Percentiles rank a stretch among this genome's conserved stretches.
Conservation (phyloP, 2,329 filamentous ascomycete species). For the Plectosphaerella plurivora region DNA sequence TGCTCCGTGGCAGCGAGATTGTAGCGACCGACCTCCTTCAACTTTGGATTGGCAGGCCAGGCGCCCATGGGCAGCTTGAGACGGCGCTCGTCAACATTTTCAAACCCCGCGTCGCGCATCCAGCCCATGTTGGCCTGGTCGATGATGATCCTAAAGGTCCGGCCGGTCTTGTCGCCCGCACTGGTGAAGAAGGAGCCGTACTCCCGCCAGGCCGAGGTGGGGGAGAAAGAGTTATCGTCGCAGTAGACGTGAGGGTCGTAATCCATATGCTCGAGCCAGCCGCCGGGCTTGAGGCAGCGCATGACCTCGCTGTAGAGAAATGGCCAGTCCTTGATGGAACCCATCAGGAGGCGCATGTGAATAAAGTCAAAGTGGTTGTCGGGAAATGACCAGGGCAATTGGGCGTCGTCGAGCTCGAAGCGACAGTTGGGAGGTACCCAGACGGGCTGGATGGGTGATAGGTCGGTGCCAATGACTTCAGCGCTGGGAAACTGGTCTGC, state of each 20-base stretch:
- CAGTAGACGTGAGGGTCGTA: constrained; percentile 12
- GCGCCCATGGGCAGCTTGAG: constrained; percentile 38
- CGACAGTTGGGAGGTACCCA: constrained; percentile 23
- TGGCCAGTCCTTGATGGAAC: constrained; percentile 17
- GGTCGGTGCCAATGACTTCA: constrained; percentile 26
- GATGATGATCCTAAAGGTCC: constrained; percentile 16
- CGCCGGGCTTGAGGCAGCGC: constrained; percentile 29
- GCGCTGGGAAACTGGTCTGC: constrained; percentile 22
- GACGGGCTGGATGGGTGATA: constrained; percentile 27
- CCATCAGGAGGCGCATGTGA: constrained; percentile 41
- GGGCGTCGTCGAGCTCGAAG: constrained; percentile 56
- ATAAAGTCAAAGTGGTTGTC: constrained; percentile 50
- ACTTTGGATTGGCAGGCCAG: constrained; percentile 41
- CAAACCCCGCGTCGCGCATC: constrained; percentile 29
- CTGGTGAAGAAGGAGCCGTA: constrained; percentile 14
- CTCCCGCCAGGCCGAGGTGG: constrained; percentile 18
- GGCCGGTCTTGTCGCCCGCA: constrained; percentile 19
- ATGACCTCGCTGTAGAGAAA: constrained; percentile 29
- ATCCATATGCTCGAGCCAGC: constrained; percentile 26
- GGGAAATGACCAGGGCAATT: constrained; percentile 40
- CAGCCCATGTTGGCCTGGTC: constrained; percentile 14
- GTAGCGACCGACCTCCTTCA: constrained; percentile 35
- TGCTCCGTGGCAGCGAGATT: constrained; percentile 20
- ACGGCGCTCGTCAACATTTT: constrained; percentile 29
- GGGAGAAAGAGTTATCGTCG: constrained; percentile 1